Evolutionary conservation across 2,329 filamentous ascomycete species (phyloP).

Genomic region (Elsinoe ampelina): DNA sequence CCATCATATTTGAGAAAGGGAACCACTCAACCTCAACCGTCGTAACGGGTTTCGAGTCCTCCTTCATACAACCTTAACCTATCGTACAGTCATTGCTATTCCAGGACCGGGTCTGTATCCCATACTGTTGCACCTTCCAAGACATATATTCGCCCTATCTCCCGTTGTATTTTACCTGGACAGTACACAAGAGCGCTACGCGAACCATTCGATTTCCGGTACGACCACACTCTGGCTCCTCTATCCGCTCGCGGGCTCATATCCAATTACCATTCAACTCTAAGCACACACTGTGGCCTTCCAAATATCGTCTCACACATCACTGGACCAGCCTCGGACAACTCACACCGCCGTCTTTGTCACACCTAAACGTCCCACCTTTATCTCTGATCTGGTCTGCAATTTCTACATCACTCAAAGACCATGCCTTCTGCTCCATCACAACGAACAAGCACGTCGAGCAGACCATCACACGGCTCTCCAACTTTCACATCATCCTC

Average conservation of each 20-base stretch:
- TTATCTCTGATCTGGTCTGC: background rate
- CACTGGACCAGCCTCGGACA: background rate
- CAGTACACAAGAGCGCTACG: background rate
- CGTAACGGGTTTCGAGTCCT: slow-evolving; percentile 6
- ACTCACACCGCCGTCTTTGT: slow-evolving; percentile 7
- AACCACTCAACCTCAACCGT: slow-evolving; percentile 7
- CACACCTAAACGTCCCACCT: slow-evolving; percentile 7
- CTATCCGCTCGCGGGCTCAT: background rate
- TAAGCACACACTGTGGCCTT: slow-evolving; percentile 1
- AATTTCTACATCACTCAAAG: background rate
- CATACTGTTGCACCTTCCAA: background rate
- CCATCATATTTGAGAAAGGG: slow-evolving; percentile 6
- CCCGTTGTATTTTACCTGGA: background rate
- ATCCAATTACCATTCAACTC: background rate
- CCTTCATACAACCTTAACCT: slow-evolving; percentile 10
- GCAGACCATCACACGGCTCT: slow-evolving; percentile 10
- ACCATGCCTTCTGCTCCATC: slow-evolving; percentile 10
- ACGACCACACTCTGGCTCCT: slow-evolving; percentile 5
- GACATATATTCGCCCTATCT: slow-evolving; percentile 11
- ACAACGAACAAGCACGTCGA: background rate
- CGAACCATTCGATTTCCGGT: background rate
- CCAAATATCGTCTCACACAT: slow-evolving; percentile 8
- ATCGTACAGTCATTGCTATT: slow-evolving; percentile 3
- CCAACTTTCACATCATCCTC: slow-evolving; percentile 11
- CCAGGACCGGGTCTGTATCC: background rate